These are phyloP conservation scores for Cladophialophora psammophila DNA, from an alignment of 2,329 filamentous ascomycete genomes.

Conservation along the genomic window DNA sequence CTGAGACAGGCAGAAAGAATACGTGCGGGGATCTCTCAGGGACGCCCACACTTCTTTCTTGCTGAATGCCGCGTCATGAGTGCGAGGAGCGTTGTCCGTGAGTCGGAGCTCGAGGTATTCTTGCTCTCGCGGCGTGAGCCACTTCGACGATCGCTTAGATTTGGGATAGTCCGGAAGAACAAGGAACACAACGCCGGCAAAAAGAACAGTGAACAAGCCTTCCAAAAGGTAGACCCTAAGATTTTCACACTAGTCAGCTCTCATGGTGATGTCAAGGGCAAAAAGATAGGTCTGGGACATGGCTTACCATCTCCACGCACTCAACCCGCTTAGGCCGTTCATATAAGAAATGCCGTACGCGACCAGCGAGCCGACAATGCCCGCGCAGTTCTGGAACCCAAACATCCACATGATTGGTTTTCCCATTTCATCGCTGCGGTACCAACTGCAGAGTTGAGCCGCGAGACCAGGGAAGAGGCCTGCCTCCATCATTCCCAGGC, in stretches of 20 bases:
- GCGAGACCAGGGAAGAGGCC: slow-evolving; percentile 54
- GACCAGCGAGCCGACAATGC: slow-evolving; percentile 47
- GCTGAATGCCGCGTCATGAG: slow-evolving; percentile 51
- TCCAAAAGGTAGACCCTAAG: slow-evolving; percentile 54
- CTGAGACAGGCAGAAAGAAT: slow-evolving; percentile 58
- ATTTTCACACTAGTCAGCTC: slow-evolving; percentile 12
- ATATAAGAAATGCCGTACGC: slow-evolving; percentile 41
- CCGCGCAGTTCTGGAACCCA: slow-evolving; percentile 48
- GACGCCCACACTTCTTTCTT: slow-evolving; percentile 50
- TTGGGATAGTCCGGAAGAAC: slow-evolving; percentile 57
- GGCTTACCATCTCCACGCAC: slow-evolving; percentile 41
- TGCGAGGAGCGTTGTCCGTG: slow-evolving; percentile 52
- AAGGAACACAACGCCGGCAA: slow-evolving; percentile 49
- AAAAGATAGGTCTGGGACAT: neutral
- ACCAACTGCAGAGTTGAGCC: slow-evolving; percentile 56
- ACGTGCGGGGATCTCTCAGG: slow-evolving; percentile 52
- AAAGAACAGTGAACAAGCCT: slow-evolving; percentile 53
- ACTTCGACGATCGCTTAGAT: slow-evolving; percentile 52
- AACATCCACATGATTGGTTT: slow-evolving; percentile 56
- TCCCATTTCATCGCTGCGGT: slow-evolving; percentile 55
- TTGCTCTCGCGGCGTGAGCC: slow-evolving; percentile 57
- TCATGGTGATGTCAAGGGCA: neutral
- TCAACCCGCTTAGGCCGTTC: slow-evolving; percentile 39
- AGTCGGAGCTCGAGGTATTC: slow-evolving; percentile 58
- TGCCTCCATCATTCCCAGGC: slow-evolving; percentile 54